phyloP scores from a whole-genome alignment of 75 land plant genomes.

The Chamaecyparis obtusa region DNA sequence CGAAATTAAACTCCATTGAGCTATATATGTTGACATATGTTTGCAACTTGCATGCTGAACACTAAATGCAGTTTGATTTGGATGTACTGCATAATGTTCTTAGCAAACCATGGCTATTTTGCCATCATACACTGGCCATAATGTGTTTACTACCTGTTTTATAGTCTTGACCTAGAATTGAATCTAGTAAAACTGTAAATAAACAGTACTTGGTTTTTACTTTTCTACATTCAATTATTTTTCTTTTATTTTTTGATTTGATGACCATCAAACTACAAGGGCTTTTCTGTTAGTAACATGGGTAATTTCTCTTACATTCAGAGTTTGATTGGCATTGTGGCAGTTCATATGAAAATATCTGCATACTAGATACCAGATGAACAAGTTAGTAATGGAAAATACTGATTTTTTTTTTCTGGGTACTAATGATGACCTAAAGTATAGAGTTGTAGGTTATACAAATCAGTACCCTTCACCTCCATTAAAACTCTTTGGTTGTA shows the following conservation, averaged over 20 bases:
- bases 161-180: background rate
- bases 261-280: background rate
- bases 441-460: background rate
- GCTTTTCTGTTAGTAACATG: background rate
- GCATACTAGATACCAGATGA: background rate
- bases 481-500: background rate
- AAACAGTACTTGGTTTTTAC: background rate
- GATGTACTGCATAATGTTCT: background rate
- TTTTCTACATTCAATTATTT: background rate
- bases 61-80: background rate
- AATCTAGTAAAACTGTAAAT: background rate
- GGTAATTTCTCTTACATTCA: background rate
- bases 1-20: background rate
- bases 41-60: background rate
- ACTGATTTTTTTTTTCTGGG: background rate
- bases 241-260: background rate
- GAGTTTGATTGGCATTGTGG: background rate
- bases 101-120: background rate
- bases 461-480: background rate
- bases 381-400: background rate
- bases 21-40: background rate
- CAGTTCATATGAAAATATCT: background rate
- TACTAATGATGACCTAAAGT: background rate
- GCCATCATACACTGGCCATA: background rate
- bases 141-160: background rate